Conservation (phyloP, 495 filamentous ascomycete genomes). For the Staphylotrichum tortipilum region DNA sequence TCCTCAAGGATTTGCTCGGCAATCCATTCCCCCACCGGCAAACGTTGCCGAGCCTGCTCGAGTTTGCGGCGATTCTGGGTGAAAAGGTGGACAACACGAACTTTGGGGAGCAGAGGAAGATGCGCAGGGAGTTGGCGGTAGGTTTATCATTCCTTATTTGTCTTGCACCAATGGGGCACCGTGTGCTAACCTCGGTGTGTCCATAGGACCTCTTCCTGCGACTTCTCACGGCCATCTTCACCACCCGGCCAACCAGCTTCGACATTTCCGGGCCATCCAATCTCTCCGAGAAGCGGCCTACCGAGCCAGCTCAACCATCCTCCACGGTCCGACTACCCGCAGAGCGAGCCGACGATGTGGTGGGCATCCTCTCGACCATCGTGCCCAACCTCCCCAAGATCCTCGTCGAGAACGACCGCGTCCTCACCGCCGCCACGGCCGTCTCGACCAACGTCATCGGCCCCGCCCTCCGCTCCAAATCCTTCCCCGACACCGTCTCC, state of each 20-base stretch:
- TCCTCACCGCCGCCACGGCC: constrained; percentile 62
- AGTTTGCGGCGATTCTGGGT: constrained; percentile 81
- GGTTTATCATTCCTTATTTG: constrained; percentile 24
- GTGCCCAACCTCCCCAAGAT: constrained; percentile 79
- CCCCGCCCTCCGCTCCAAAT: constrained; percentile 73
- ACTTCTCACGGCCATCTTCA: constrained; percentile 83
- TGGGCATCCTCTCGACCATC: constrained; percentile 68
- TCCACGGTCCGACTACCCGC: constrained; percentile 22
- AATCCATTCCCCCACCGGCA: constrained; percentile 95
- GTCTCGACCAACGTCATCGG: constrained; percentile 79
- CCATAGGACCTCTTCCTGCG: constrained; percentile 83
- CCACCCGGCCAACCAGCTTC: constrained; percentile 67
- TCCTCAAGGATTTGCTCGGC: constrained; percentile 78
- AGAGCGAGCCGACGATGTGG: constrained; percentile 61
- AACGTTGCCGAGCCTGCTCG: constrained; percentile 75
- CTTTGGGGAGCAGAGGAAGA: constrained; percentile 89
- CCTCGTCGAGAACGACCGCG: constrained; percentile 75
- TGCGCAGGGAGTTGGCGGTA: constrained; percentile 88
- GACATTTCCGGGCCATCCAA: constrained; percentile 26
- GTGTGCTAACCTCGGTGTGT: constrained; percentile 15
- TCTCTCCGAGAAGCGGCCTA: constrained; percentile 21
- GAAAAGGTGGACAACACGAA: constrained; percentile 96
- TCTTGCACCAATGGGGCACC: too few species aligned
- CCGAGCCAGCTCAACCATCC: constrained; percentile 15
- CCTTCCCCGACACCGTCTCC: constrained; percentile 80